Evolutionary conservation across 352 stramenopile species (phyloP).

Genomic region (Phytophthora nicotianae): DNA sequence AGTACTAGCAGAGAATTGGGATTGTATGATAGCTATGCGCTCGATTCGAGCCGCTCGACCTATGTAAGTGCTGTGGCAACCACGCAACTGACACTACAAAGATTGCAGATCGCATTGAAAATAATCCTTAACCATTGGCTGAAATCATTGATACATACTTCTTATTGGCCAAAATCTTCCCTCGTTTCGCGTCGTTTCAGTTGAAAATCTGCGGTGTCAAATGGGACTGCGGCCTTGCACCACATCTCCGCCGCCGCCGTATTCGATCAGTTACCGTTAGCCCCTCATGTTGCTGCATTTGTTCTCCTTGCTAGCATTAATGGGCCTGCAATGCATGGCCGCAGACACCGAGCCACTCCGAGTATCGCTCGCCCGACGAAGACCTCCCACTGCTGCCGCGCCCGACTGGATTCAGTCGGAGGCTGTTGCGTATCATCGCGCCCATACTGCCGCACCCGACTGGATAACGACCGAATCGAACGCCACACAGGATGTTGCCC

Average conservation of each 20-base stretch:
- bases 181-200: constrained; percentile 26
- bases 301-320: constrained; percentile 5
- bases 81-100: constrained; percentile 4
- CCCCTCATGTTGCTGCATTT: constrained; percentile 19
- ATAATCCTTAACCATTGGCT: neutral
- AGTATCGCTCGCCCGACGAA: constrained; percentile 26
- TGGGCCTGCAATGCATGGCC: neutral
- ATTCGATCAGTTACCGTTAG: constrained; percentile 23
- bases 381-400: neutral
- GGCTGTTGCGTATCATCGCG: constrained; percentile 5
- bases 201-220: constrained; percentile 32
- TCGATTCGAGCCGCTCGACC: too few relatives aligned
- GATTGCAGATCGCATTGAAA: too few relatives aligned
- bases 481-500: constrained; percentile 16
- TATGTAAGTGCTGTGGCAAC: too few relatives aligned
- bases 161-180: constrained; percentile 18
- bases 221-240: constrained; percentile 18
- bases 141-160: neutral
- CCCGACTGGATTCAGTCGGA: constrained; percentile 32
- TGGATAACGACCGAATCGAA: constrained; percentile 15
- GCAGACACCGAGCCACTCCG: constrained; percentile 17
- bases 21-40: too few relatives aligned
- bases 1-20: too few relatives aligned
- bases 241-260: constrained; percentile 1
- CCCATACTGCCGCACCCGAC: neutral